Evolutionary conservation across 768 basidiomycete species (phyloP).

Genomic region (Rickenella mellea): DNA sequence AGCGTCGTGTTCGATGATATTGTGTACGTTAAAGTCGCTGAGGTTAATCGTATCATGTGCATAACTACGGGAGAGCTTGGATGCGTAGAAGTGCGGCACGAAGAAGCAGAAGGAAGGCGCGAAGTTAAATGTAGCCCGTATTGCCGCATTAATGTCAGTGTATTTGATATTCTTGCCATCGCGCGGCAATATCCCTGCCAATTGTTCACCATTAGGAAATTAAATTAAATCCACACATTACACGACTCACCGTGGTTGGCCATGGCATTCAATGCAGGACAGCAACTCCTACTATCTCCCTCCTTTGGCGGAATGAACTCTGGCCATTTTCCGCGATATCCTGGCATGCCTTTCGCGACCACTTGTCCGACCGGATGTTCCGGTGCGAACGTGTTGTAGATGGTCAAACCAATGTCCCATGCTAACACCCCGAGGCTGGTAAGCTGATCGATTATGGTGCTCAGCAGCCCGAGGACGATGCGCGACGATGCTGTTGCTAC

Average conservation of each 20-base stretch:
- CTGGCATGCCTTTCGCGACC: constrained; percentile 44
- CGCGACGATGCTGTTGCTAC: no score
- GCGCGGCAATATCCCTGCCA: constrained; percentile 35
- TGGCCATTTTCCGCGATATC: constrained; percentile 58
- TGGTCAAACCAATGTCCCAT: constrained; percentile 44
- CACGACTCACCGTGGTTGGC: constrained; percentile 63
- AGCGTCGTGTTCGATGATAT: constrained; percentile 66
- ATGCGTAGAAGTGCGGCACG: constrained; percentile 52
- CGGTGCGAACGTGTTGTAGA: constrained; percentile 43
- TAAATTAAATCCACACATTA: constrained; percentile 2
- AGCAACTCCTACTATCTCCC: constrained; percentile 63
- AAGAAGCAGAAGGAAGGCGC: constrained; percentile 56
- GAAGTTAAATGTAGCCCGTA: constrained; percentile 61
- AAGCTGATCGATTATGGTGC: no score
- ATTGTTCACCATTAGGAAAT: neutral
- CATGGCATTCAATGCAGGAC: constrained; percentile 72
- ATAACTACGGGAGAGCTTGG: constrained; percentile 48
- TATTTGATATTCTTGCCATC: constrained; percentile 69
- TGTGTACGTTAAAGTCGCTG: constrained; percentile 60
- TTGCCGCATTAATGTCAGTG: constrained; percentile 26
- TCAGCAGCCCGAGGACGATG: no score
- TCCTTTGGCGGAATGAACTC: constrained; percentile 45
- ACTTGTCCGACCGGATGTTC: constrained; percentile 44
- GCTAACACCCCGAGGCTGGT: no score
- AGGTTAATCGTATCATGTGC: constrained; percentile 51